Conservation (phyloP, 148 eudicot species). For the Silene uniflora region DNA sequence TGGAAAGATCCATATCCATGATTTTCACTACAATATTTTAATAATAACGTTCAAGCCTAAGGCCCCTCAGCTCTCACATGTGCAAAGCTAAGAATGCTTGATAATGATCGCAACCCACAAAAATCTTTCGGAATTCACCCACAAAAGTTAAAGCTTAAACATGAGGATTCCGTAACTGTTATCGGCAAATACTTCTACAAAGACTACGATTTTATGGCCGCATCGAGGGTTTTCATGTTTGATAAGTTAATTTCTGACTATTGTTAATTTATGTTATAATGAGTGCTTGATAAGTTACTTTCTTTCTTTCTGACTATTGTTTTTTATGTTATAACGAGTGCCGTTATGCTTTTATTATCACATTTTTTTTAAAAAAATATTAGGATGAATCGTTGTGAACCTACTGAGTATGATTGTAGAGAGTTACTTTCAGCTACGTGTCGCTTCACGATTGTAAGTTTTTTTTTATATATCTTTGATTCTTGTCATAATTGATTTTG, state of each 20-base stretch:
- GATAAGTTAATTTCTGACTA: no score
- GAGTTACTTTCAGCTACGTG: not conserved
- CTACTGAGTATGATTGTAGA: not conserved
- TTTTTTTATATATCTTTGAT: no score
- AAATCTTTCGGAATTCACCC: not conserved
- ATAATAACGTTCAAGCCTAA: not conserved
- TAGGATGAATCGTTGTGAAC: not conserved
- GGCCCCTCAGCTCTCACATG: not conserved
- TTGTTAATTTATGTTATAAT: no score
- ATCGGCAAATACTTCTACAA: not conserved
- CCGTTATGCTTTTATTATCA: no score
- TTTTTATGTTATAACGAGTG: no score
- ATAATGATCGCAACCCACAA: not conserved
- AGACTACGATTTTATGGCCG: not conserved
- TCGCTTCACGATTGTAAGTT: not conserved
- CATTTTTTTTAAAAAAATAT: no score
- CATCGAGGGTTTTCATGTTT: not conserved
- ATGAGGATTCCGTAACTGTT: not conserved
- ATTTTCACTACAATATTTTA: not conserved
- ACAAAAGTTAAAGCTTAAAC: not conserved
- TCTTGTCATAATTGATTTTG: no score
- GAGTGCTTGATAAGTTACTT: no score
- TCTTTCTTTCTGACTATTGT: no score
- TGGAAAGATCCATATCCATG: not conserved
- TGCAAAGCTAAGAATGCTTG: not conserved